Evolutionary conservation across 306 rosid species (phyloP).

Genomic region (Vachellia collinsii): DNA sequence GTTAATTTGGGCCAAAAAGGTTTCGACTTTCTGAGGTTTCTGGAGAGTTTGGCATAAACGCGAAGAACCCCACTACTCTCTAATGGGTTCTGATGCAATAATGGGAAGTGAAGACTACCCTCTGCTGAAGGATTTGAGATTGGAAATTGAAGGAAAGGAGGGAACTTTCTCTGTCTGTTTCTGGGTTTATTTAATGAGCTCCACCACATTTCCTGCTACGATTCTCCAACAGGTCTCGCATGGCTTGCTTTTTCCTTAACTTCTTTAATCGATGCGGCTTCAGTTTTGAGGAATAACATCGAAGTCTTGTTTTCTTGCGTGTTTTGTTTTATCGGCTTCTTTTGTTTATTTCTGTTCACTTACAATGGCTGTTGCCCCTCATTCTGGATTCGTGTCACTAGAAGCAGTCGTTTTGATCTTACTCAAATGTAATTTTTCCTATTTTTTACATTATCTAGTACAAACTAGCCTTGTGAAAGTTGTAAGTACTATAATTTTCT

Average conservation of each 20-base stretch:
- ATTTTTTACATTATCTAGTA: background rate
- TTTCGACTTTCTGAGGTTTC: constrained; percentile 26
- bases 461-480: constrained; percentile 15
- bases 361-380: constrained; percentile 7
- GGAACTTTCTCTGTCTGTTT: constrained; percentile 68
- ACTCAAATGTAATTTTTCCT: background rate
- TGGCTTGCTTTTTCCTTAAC: background rate
- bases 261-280: background rate
- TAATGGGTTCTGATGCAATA: constrained; percentile 52
- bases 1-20: background rate
- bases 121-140: constrained; percentile 60
- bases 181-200: constrained; percentile 73
- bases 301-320: constrained; percentile 13
- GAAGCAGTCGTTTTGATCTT: background rate
- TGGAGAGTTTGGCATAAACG: constrained; percentile 8
- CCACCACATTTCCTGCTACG: constrained; percentile 64
- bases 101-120: constrained; percentile 51
- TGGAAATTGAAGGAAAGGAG: constrained; percentile 61
- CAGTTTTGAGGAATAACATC: background rate
- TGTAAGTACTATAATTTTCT: constrained; percentile 13
- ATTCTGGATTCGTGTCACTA: background rate
- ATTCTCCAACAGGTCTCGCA: constrained; percentile 69
- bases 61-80: constrained; percentile 23
- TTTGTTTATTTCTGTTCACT: constrained; percentile 11
- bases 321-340: constrained; percentile 12